Base-by-base conservation (phyloP, 306 rosid species). In the Rosa persica region DNA sequence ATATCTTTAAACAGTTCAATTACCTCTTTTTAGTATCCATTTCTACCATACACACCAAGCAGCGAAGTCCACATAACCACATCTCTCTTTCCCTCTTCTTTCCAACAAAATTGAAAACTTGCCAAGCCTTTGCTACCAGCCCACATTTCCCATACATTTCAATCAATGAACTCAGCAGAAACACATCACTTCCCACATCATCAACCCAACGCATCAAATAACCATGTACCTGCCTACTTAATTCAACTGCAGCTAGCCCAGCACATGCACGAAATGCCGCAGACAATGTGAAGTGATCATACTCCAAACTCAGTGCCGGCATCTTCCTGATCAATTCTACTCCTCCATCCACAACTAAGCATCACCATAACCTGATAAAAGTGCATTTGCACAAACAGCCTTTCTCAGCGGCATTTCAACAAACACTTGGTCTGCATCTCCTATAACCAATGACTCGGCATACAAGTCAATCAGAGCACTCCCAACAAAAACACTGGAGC, bases 61-160 rank as follows among this genome's bases (percentile, higher is more conserved):
- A 92, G 85, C 70, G 96, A 87, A 89, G 96, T 92, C 91, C 93
- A 92, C 12, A 89, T 61, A 77, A 92, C 88, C 72, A 92, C 76
- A 38, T 92, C 95, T 49, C 90, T 86, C 47, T 78, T 83, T 76
- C 81, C 79, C 75, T 70, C 88, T 57, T 76, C 81, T 72, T 84
- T 12, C 65, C 75, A 49, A 67, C 81, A 76, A 87, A 75, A 72
- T 79, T 72, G 74, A 90, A 92, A 42, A 90, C 90, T 71, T 67
- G 82, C 90, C 81, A 65, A 49, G 93, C 93, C 80, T 89, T 87
- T 76, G 82, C 83, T 17, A 85, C 86, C 74, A 90, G 27, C 54
- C 97, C 96, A 83, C 92, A 84, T 79, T 89, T 90, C 2, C 93
- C 96, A 82, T 87, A 92, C 96, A 92, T 89, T 83, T 92, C 96